Conservation (phyloP, 2,329 filamentous ascomycete genomes). For the Periglandula ipomoeae region DNA sequence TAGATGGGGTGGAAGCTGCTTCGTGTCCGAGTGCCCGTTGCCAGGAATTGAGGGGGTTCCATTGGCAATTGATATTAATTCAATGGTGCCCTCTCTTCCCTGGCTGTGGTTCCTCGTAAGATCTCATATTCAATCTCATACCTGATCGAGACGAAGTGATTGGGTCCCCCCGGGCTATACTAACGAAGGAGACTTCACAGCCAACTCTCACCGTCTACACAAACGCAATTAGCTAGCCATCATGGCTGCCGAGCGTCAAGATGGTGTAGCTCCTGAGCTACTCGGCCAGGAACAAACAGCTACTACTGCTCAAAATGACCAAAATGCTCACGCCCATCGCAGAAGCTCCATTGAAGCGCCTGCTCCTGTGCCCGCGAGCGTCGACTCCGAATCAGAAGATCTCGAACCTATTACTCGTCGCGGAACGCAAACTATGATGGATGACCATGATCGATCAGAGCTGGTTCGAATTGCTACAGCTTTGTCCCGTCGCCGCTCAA, state of each 20-base stretch:
- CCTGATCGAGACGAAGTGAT: neutral
- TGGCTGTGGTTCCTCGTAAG: neutral
- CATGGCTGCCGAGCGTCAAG: neutral
- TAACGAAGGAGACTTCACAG: neutral
- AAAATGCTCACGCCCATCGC: neutral
- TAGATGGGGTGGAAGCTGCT: neutral
- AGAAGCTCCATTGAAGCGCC: constrained; percentile 1
- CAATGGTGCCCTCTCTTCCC: neutral
- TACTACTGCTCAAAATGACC: neutral
- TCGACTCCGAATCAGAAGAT: neutral
- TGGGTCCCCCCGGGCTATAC: too few relatives aligned
- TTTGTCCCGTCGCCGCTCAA: constrained; percentile 26
- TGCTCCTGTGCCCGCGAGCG: neutral
- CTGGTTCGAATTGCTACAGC: constrained; percentile 30
- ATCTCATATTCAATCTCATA: neutral
- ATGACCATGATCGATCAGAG: constrained; percentile 25
- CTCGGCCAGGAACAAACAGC: neutral
- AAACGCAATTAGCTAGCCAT: neutral
- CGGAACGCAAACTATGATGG: constrained; percentile 16
- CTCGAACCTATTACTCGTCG: constrained; percentile 7
- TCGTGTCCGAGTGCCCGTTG: too few relatives aligned
- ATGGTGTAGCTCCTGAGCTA: neutral
- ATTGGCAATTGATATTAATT: neutral
- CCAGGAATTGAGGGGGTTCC: neutral
- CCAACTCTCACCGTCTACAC: neutral